phyloP scores from a whole-genome alignment of 768 basidiomycete species.

The Cystofilobasidium capitatum region DNA sequence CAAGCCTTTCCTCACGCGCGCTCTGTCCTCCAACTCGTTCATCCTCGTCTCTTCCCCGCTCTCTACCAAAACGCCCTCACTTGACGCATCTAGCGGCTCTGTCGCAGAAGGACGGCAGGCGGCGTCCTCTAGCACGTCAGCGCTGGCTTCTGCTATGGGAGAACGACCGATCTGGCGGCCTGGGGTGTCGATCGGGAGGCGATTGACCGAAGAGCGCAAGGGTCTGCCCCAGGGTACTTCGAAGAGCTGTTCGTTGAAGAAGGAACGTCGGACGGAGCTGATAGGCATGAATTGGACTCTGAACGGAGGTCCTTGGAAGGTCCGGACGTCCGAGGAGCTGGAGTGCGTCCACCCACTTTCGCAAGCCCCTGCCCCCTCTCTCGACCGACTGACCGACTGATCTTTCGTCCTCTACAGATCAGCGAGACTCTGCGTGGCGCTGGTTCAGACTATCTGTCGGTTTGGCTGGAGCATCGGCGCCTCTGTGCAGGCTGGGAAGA shows the following conservation, averaged over 20 bases:
- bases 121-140: background rate
- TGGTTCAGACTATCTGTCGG: conserved; percentile 4
- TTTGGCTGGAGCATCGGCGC: conserved; percentile 9
- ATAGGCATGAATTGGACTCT: background rate
- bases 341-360: background rate
- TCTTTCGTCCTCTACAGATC: background rate
- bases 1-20: too few species aligned
- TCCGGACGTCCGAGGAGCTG: background rate
- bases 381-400: background rate
- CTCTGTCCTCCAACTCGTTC: too few species aligned
- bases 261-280: too few species aligned
- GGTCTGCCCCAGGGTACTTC: too few species aligned
- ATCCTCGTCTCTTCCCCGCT: too few species aligned
- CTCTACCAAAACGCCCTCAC: too few species aligned
- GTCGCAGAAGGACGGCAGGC: too few species aligned
- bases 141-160: background rate
- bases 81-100: too few species aligned
- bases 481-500: background rate
- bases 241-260: too few species aligned
- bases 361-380: background rate
- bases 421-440: conserved; percentile 1
- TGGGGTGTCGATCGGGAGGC: too few species aligned
- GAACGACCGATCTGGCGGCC: background rate
- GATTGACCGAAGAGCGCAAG: too few species aligned
- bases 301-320: background rate